A percentile compares a stretch with the other conserved stretches of the same genome.
Evolutionary conservation across 176 grass and related monocot genomes (phyloP).

Genomic region (Eremochloa ophiuroides): DNA sequence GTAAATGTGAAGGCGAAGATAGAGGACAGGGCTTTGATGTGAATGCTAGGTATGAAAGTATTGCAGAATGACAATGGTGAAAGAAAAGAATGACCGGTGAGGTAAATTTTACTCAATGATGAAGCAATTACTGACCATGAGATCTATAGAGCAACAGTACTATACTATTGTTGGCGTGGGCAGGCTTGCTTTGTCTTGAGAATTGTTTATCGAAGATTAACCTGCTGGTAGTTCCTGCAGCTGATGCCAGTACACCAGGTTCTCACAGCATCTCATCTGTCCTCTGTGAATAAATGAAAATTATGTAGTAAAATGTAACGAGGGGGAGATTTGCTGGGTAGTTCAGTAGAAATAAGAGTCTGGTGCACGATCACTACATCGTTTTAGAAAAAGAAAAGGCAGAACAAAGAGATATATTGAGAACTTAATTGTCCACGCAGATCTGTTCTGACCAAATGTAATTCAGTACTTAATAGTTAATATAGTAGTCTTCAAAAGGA

Average conservation of each 20-base stretch:
- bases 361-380: not conserved
- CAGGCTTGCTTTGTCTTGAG: constrained; percentile 11
- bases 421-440: not conserved
- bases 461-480: not conserved
- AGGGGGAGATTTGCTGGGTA: constrained; percentile 16
- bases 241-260: constrained; percentile 14
- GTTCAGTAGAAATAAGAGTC: not conserved
- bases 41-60: not conserved
- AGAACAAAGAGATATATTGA: not conserved
- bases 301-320: constrained; percentile 9
- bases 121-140: constrained; percentile 17
- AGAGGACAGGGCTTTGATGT: not conserved
- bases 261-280: constrained; percentile 33
- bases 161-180: not conserved
- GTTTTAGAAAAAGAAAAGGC: not conserved
- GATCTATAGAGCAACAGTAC: constrained; percentile 21
- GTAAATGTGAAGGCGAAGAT: constrained; percentile 15
- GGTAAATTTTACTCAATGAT: not conserved
- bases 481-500: not conserved
- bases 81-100: not conserved
- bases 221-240: constrained; percentile 32
- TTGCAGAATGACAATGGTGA: not conserved
- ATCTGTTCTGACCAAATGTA: constrained; percentile 3
- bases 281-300: constrained; percentile 4
- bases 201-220: constrained; percentile 38